These are phyloP conservation scores for Psilocybe cubensis DNA, from an alignment of 768 basidiomycete genomes.

Conservation along the genomic window DNA sequence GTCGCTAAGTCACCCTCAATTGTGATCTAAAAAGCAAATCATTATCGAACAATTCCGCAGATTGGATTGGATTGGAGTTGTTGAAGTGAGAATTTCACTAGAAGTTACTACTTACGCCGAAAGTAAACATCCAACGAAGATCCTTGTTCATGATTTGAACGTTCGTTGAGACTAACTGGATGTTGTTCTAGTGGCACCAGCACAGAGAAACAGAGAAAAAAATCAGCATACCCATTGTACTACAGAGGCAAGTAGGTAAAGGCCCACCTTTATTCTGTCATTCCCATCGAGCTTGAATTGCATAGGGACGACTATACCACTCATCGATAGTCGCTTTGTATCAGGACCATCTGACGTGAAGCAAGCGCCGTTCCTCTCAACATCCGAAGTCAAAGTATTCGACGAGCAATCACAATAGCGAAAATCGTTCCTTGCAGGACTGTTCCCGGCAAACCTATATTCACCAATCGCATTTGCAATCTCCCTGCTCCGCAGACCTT, in stretches of 20 bases:
- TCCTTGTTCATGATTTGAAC: not conserved
- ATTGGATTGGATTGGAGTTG: no score
- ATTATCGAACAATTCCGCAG: no score
- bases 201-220: no score
- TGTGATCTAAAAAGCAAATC: not conserved
- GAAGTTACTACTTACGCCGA: not conserved
- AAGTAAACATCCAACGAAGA: not conserved
- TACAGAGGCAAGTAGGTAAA: no score
- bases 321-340: not conserved
- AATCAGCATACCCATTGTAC: no score
- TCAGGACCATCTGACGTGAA: not conserved
- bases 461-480: not conserved
- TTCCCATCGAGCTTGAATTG: not conserved
- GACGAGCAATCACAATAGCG: not conserved
- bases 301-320: not conserved
- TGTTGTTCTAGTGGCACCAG: not conserved
- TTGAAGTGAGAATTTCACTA: not conserved
- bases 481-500: not conserved
- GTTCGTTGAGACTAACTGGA: not conserved
- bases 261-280: not conserved
- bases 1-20: not conserved
- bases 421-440: not conserved
- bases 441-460: not conserved
- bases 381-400: not conserved
- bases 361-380: not conserved